Evolutionary conservation across 441 rosid genomes (phyloP).

Genomic region (Aquilaria agallochum): DNA sequence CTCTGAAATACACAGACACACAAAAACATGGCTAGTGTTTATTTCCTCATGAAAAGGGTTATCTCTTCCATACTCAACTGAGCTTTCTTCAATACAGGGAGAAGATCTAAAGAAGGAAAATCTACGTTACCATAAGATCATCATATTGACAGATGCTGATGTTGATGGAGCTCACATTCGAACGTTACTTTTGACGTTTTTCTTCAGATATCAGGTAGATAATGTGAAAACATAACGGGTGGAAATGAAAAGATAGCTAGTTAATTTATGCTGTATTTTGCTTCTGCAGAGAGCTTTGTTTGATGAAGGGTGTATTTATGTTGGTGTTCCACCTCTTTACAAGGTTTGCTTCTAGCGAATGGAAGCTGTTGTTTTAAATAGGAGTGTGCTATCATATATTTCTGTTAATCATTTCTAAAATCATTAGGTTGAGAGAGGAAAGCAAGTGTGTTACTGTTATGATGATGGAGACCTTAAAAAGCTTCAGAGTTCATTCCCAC

Average conservation of each 20-base stretch:
- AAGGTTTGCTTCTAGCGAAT: constrained; percentile 45
- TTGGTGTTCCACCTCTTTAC: constrained; percentile 96
- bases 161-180: constrained; percentile 99
- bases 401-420: constrained; percentile 14
- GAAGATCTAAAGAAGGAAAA: constrained; percentile 85
- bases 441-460: constrained; percentile 65
- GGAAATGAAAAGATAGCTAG: neutral
- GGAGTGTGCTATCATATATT: constrained; percentile 9
- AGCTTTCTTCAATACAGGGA: constrained; percentile 47
- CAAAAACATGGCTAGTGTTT: neutral
- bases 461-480: constrained; percentile 60
- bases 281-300: constrained; percentile 76
- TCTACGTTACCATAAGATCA: constrained; percentile 91
- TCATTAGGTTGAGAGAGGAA: constrained; percentile 86
- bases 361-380: constrained; percentile 7
- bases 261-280: constrained; percentile 18
- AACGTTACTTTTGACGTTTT: constrained; percentile 85
- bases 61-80: constrained; percentile 6
- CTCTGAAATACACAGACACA: neutral
- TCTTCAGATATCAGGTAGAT: constrained; percentile 93
- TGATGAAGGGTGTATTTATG: constrained; percentile 88
- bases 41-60: neutral
- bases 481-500: constrained; percentile 51
- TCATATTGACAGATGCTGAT: constrained; percentile 96
- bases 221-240: constrained; percentile 6